A percentile compares a stretch with the other conserved stretches of the same genome.
These are phyloP conservation scores for Trypanosomatidae sp. DNA, from an alignment of 208 protist species.

Conservation along the genomic window DNA sequence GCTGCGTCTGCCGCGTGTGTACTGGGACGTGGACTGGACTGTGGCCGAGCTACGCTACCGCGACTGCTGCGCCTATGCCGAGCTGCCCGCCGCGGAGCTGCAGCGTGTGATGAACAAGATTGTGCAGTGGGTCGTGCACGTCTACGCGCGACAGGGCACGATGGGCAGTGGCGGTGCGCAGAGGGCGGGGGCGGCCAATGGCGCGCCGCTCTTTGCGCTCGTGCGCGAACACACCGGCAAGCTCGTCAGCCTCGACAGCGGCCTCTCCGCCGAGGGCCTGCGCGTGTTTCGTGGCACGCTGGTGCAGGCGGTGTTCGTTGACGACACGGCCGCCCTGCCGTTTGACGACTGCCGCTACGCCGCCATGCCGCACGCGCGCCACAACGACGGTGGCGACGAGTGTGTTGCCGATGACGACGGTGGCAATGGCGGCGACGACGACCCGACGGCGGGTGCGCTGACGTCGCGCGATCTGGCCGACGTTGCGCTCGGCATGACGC, in stretches of 20 bases:
- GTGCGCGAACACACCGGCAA: constrained; percentile 58
- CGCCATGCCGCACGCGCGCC: neutral
- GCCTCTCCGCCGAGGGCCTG: constrained; percentile 31
- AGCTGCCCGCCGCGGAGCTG: constrained; percentile 23
- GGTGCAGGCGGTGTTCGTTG: constrained; percentile 53
- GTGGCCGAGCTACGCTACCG: constrained; percentile 31
- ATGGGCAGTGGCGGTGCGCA: neutral
- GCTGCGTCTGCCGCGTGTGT: constrained; percentile 36
- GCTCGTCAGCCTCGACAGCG: constrained; percentile 30
- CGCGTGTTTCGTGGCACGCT: constrained; percentile 58
- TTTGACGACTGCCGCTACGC: neutral
- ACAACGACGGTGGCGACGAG: too few species aligned
- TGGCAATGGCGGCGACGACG: constrained; percentile 1
- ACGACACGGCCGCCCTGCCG: constrained; percentile 8
- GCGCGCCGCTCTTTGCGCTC: constrained; percentile 9
- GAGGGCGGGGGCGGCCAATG: neutral
- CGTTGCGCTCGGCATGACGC: constrained; percentile 8
- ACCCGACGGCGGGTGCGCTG: constrained; percentile 1
- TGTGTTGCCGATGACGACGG: neutral
- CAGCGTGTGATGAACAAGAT: constrained; percentile 72
- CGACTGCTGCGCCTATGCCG: constrained; percentile 12
- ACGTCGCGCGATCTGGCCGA: constrained; percentile 11
- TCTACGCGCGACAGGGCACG: neutral
- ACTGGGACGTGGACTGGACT: constrained; percentile 61
- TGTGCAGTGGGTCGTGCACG: constrained; percentile 17